A percentile compares a stretch with the other conserved stretches of the same genome.
Conservation (phyloP, 2,329 filamentous ascomycete species). For the Fusarium pseudonygamai region DNA sequence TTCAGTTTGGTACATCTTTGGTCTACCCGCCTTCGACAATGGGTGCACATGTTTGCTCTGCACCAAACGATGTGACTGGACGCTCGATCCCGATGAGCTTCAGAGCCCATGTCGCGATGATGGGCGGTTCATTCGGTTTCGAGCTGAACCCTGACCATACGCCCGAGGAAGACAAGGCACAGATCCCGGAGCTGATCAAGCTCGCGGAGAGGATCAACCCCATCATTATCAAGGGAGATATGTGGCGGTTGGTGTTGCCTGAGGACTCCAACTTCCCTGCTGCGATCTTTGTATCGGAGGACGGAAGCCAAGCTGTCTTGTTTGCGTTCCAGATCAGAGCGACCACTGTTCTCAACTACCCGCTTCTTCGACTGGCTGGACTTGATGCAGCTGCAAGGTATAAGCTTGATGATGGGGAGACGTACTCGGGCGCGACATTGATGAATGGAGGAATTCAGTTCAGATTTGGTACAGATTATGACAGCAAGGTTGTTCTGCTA, state of each 20-base stretch:
- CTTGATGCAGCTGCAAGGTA: constrained; percentile 65
- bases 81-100: constrained; percentile 67
- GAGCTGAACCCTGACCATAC: constrained; percentile 68
- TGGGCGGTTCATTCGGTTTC: constrained; percentile 74
- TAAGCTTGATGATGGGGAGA: constrained; percentile 59
- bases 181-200: constrained; percentile 63
- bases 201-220: constrained; percentile 67
- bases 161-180: constrained; percentile 58
- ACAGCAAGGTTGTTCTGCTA: constrained; percentile 66
- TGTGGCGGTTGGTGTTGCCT: constrained; percentile 68
- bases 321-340: constrained; percentile 69
- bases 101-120: constrained; percentile 73
- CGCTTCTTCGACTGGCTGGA: constrained; percentile 64
- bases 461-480: constrained; percentile 61
- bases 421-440: constrained; percentile 66
- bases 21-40: constrained; percentile 71
- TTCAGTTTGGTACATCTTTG: constrained; percentile 71
- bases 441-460: constrained; percentile 70
- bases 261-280: constrained; percentile 70
- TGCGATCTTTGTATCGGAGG: constrained; percentile 65
- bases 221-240: constrained; percentile 65
- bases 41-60: constrained; percentile 71
- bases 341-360: constrained; percentile 60
- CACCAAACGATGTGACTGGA: constrained; percentile 66
- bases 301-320: constrained; percentile 60